Evolutionary conservation across 2,329 filamentous ascomycete genomes (phyloP).

Genomic region (Elsinoe perseae): DNA sequence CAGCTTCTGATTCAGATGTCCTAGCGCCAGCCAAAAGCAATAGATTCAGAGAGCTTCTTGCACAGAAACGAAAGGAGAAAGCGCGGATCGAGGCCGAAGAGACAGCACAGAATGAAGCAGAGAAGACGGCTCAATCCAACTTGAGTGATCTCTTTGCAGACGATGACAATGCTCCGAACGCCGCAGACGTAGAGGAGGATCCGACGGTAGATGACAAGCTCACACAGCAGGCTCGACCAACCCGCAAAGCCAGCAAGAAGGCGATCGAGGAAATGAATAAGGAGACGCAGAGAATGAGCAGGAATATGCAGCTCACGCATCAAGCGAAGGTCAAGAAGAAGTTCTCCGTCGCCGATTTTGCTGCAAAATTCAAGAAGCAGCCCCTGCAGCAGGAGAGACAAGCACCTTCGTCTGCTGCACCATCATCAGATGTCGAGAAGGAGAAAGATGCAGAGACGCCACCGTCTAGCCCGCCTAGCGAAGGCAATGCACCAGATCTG

Average conservation of each 20-base stretch:
- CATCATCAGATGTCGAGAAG: constrained; percentile 57
- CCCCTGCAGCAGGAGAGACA: constrained; percentile 12
- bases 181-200: constrained; percentile 53
- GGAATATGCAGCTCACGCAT: constrained; percentile 86
- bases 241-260: constrained; percentile 86
- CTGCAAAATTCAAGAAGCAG: constrained; percentile 68
- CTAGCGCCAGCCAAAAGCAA: constrained; percentile 28
- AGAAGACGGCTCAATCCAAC: constrained; percentile 13
- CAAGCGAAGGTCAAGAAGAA: constrained; percentile 83
- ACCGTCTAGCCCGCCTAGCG: constrained; percentile 38
- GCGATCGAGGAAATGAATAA: constrained; percentile 90
- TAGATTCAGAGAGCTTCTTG: constrained; percentile 64
- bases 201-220: constrained; percentile 39
- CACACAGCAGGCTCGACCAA: constrained; percentile 61
- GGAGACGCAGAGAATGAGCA: constrained; percentile 83
- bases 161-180: constrained; percentile 40
- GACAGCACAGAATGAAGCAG: constrained; percentile 15
- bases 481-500: constrained; percentile 9
- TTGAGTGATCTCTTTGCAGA: constrained; percentile 17
- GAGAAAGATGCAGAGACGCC: constrained; percentile 32
- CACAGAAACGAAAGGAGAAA: constrained; percentile 63
- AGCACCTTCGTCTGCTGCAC: constrained; percentile 39
- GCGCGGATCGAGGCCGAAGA: constrained; percentile 40
- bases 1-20: constrained; percentile 24
- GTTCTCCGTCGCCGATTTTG: constrained; percentile 72